Evolutionary conservation across 148 eudicot genomes (phyloP).

Genomic region (Nyssa sinensis): DNA sequence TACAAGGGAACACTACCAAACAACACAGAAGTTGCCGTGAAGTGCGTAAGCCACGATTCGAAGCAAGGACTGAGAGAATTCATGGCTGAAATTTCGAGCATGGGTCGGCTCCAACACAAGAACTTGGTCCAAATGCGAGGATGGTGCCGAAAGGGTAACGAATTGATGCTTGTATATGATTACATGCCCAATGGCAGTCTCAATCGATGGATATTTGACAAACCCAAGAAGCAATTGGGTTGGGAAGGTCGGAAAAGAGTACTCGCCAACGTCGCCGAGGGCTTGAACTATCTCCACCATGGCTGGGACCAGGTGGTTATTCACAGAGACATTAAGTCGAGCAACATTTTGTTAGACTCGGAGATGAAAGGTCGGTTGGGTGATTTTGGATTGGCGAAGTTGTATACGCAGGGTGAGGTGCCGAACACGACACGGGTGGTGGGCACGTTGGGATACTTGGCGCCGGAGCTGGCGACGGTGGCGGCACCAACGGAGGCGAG

Average conservation of each 20-base stretch:
- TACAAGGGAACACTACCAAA: no score
- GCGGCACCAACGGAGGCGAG: constrained; percentile 43
- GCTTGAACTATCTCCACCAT: no score
- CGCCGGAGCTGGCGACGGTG: constrained; percentile 48
- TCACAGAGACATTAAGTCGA: no score
- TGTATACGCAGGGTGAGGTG: constrained; percentile 47
- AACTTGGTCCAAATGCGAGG: constrained; percentile 56
- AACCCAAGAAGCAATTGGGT: constrained; percentile 32
- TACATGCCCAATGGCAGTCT: constrained; percentile 58
- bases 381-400: constrained; percentile 56
- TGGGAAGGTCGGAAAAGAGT: no score
- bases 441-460: constrained; percentile 54
- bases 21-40: no score
- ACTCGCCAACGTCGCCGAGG: constrained; percentile 52
- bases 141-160: constrained; percentile 56
- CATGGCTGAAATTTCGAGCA: constrained; percentile 55
- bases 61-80: constrained; percentile 44
- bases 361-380: constrained; percentile 53
- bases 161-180: no score
- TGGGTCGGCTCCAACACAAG: constrained; percentile 56
- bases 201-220: constrained; percentile 49
- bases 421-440: constrained; percentile 56
- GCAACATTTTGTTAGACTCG: no score
- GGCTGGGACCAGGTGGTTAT: no score
- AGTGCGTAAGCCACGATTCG: no score